Base-by-base conservation (phyloP, 2,329 filamentous ascomycete genomes). In the Geoglossum cookeanum region DNA sequence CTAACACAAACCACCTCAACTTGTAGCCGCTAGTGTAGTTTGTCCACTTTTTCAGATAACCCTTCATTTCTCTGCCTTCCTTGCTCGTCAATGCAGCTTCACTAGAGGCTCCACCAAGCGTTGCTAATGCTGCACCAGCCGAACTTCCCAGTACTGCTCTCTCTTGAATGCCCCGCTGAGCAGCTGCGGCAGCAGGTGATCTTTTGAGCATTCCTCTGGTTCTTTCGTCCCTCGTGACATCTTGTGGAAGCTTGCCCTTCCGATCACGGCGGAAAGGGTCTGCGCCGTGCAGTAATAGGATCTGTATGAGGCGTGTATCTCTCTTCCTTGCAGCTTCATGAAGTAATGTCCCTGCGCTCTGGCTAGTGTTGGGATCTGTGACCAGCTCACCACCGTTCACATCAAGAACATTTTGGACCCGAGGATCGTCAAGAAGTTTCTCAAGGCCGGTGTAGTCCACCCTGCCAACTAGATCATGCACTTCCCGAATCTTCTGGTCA, bases 41-140 rank as follows among this genome's bases (percentile, higher is more conserved):
- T 53, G 92, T 98, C 92, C 92, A 98, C 69, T 98, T 98, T 72
- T 96, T 97, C 58, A 98, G 75, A 68, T 97, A 98, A 5, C 92
- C 92, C 72, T 94, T 96, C 87, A 98, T 97, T 70, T 97, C 91
- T 53, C 90, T 79, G 17, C 87, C 85, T 66, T 98, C 92, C 62
- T 91, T 89, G 15, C 85, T 84, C 30, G 85, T 85, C 59, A 79
- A 69, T 15, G 75, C 73, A 54, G 69, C 69, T 42, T 81, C 79
- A 1, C 69, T 69, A n/a, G 65, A 62, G 11, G 69, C 69, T 3
- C 66, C 69, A 22, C 79, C 74, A 62, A 85, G 78, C 8, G 77
- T 74, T 15, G 81, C 74, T 1, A 72, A 70, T 30, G 79, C 74
- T 13, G 75, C 68, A 7, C 75, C 71, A 4, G 75, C 76, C 60